These are phyloP conservation scores for Pythium myriotylum DNA, from an alignment of 352 stramenopile genomes.

Conservation along the genomic window DNA sequence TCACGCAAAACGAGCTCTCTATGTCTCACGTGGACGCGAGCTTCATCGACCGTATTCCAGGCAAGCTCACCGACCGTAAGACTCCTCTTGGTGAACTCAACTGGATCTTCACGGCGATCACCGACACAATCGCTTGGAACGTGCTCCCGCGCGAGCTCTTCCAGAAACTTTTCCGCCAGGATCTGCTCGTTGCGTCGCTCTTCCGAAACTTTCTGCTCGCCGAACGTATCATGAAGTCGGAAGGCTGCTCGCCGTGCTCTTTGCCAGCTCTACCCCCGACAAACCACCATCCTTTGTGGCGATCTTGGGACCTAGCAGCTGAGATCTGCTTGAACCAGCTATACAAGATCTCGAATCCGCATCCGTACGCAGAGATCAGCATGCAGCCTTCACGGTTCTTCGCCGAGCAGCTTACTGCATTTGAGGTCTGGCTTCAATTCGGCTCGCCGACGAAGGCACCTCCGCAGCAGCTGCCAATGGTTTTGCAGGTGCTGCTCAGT, in stretches of 20 bases:
- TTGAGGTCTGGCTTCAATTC: conserved; percentile 99
- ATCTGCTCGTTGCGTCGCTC: conserved; percentile 97
- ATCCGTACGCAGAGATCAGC: conserved; percentile 63
- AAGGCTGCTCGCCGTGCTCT: conserved; percentile 87
- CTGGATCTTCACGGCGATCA: conserved; percentile 99
- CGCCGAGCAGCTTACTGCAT: conserved; percentile 97
- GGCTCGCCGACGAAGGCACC: conserved; percentile 86
- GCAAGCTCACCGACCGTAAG: conserved; percentile 94
- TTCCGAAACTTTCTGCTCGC: conserved; percentile 99
- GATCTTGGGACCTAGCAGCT: conserved; percentile 97
- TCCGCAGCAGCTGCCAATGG: conserved; percentile 97
- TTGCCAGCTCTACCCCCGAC: conserved; percentile 94
- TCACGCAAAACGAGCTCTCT: conserved; percentile 91
- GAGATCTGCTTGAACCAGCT: conserved; percentile 98
- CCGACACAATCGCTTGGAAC: conserved; percentile 99
- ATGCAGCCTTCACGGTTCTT: conserved; percentile 96
- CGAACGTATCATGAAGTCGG: conserved; percentile 95
- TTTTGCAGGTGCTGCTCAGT: conserved; percentile 97
- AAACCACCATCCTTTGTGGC: conserved; percentile 97
- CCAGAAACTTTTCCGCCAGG: conserved; percentile 99
- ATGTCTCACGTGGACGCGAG: conserved; percentile 86
- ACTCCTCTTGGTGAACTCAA: conserved; percentile 97
- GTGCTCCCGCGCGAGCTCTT: conserved; percentile 96
- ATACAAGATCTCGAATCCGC: conserved; percentile 79
- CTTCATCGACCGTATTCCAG: conserved; percentile 87